Evolutionary conservation across 1,284 basidiomycete genomes (phyloP), one percentile per base, ranked within the genome.

Genomic region (Schizopora paradoxa): DNA sequence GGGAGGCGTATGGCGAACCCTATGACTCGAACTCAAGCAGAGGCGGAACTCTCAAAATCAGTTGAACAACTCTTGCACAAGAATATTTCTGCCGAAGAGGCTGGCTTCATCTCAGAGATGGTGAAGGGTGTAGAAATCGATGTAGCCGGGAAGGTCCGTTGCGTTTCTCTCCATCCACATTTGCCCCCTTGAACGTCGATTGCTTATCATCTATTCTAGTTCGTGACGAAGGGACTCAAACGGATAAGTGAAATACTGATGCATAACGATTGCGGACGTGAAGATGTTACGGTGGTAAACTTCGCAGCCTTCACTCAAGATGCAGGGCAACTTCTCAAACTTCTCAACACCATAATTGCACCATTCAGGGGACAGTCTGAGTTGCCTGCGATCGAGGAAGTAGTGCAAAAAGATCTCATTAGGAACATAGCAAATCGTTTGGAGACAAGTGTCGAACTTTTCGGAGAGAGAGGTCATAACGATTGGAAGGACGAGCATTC

Each of bases 91-190:
- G 74, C 77, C 0, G 83, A 89, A 54, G 80, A 88, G 61, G 86
- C 84, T 0, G 83, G 82, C 53, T 85, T 88, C 54, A 77, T 90
- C 11, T 83, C 82, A 6, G 82, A 86, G 56, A 82, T 89, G 72
- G 73, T 80, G 26, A 75, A 74, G 51, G 83, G 82, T 25, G 80
- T 82, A 10, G 79, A 81, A 41, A 69, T 66, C 36, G 66, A 69
- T 1, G 77, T 90, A 33, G 80, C 79, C 4, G 70, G 70, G 37
- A 87, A 84, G 75, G 86, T 86, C 52, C 38, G 56, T 41, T 38
- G 10, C 22, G 23, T 4, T 14, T 35, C 40, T 16, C 7, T n/a
- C n/a, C n/a, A n/a, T n/a, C n/a, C n/a, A n/a, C n/a, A n/a, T n/a
- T n/a, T n/a, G n/a, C n/a, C n/a, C n/a, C n/a, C n/a, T n/a, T n/a